Base-by-base conservation (phyloP, 2,329 filamentous ascomycete species). In the Tricladium varicosporioides region DNA sequence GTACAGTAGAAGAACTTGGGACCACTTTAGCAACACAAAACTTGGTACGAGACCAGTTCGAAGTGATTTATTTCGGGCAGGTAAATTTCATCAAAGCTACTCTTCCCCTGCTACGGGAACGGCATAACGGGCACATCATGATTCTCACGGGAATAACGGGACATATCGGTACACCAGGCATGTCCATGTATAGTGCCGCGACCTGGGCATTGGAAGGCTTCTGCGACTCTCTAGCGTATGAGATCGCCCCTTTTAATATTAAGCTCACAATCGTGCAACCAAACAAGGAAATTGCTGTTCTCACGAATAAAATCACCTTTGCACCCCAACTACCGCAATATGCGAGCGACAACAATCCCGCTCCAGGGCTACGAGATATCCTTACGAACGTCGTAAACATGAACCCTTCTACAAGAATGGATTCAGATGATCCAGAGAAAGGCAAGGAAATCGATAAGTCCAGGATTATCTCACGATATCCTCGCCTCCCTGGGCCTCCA, bases 151-250 rank as follows among this genome's bases (percentile, higher is more conserved):
- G 91, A 60, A 92, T 95, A 58, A 92, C 91, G 40, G 92, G 91
- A 2, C 93, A 97, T 73, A 87, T 97, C 58, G 93, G 92, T 36
- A 97, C 92, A 0, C 94, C 94, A 0, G 92, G 92, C 2, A 83
- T 97, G 75, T 84, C 91, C 55, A 89, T 95, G 78, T 94, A 96
- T 72, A 94, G 92, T 63, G 91, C 93, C 15, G 89, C 92, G 13
- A 92, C 92, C 40, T 97, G 93, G 92, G 94, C 92, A 1, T 82
- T 97, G 36, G 94, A 97, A 74, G 94, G 93, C 15, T 97, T 94
- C 72, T 97, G 92, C 75, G 93, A 97, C 74, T 91, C 91, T 58
- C 80, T 99, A 19, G 92, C 93, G 1, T 99, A 97, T 74, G 94
- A 99, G 74, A 89, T 99, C 62, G 89, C 93, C 0, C 94, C 94